A percentile compares a stretch with the other conserved stretches of the same genome.
Evolutionary conservation across 441 rosid genomes (phyloP).

Genomic region (Croton setiger): DNA sequence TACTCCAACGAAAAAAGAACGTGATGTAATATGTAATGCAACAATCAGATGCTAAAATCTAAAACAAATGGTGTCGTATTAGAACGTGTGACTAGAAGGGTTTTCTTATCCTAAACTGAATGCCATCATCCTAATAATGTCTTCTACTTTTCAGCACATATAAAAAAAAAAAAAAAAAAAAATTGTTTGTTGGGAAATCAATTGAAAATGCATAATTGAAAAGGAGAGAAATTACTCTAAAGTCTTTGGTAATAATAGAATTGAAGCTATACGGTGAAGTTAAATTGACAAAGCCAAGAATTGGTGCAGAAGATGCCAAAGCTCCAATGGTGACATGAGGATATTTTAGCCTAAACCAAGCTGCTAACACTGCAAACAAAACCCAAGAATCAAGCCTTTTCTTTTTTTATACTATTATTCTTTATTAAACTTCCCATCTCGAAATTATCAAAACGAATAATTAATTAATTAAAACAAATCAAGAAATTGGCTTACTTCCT

Average conservation of each 20-base stretch:
- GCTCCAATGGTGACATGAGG: slow-evolving; percentile 63
- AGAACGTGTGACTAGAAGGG: background rate
- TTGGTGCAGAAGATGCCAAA: slow-evolving; percentile 67
- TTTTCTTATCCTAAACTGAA: background rate
- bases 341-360: slow-evolving; percentile 67
- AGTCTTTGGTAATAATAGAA: slow-evolving; percentile 46
- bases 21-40: no score
- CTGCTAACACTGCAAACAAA: slow-evolving; percentile 52
- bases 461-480: background rate
- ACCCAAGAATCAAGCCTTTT: background rate
- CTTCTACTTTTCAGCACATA: background rate
- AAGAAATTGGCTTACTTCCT: slow-evolving; percentile 40
- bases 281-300: slow-evolving; percentile 47
- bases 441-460: background rate
- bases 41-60: no score
- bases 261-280: slow-evolving; percentile 53
- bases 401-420: background rate
- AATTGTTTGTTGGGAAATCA: no score
- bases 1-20: no score
- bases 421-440: background rate
- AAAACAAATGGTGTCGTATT: background rate
- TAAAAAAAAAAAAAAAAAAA: no score
- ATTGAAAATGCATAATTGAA: background rate
- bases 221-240: slow-evolving; percentile 32
- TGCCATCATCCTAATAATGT: background rate